These are phyloP conservation scores for Trypanosoma lewisi DNA, from an alignment of 208 protist genomes.

Conservation along the genomic window DNA sequence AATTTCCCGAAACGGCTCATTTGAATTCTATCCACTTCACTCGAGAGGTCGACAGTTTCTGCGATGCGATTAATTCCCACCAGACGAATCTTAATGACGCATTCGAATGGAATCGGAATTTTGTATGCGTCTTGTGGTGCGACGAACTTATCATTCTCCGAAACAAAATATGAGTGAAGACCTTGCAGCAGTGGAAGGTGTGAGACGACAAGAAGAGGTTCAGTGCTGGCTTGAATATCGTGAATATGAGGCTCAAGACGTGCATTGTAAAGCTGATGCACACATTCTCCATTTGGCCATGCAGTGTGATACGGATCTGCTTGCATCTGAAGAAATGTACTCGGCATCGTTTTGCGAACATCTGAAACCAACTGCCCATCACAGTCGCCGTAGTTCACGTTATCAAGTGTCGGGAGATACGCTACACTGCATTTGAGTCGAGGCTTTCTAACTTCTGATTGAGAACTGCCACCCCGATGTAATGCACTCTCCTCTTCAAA, in stretches of 20 bases:
- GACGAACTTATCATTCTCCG: slow-evolving; percentile 57
- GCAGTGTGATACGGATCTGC: slow-evolving; percentile 84
- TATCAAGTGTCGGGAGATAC: slow-evolving; percentile 85
- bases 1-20: background rate
- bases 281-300: slow-evolving; percentile 88
- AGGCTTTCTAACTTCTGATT: background rate
- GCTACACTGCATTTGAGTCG: slow-evolving; percentile 67
- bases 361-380: slow-evolving; percentile 74
- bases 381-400: slow-evolving; percentile 87
- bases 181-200: slow-evolving; percentile 82
- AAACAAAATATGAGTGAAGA: slow-evolving; percentile 87
- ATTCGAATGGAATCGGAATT: slow-evolving; percentile 77
- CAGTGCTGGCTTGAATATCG: slow-evolving; percentile 83
- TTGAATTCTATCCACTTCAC: slow-evolving; percentile 45
- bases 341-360: slow-evolving; percentile 74
- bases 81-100: slow-evolving; percentile 72
- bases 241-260: slow-evolving; percentile 89
- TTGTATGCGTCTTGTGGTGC: slow-evolving; percentile 77
- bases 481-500: slow-evolving; percentile 65
- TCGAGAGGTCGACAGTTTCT: slow-evolving; percentile 64
- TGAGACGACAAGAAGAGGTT: slow-evolving; percentile 76
- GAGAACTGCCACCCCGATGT: slow-evolving; percentile 1
- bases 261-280: slow-evolving; percentile 87
- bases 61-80: slow-evolving; percentile 63
- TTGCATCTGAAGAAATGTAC: slow-evolving; percentile 70